These are phyloP conservation scores for Lachnellula arida DNA, from an alignment of 2,329 filamentous ascomycete genomes.

Conservation along the genomic window DNA sequence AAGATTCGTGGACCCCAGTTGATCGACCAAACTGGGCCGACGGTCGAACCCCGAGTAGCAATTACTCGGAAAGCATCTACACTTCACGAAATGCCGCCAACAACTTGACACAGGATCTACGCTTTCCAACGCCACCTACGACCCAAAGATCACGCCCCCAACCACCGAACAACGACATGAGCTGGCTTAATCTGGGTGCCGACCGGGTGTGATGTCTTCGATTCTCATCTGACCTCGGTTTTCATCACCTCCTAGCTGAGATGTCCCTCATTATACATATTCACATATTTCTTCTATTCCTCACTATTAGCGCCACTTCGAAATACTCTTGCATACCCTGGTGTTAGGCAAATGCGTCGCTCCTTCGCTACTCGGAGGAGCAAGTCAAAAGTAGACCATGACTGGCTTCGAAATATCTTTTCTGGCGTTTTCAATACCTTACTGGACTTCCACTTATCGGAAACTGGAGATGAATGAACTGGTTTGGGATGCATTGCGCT, in stretches of 20 bases:
- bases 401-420: constrained; percentile 1
- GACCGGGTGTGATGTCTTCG: constrained; percentile 20
- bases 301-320: neutral
- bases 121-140: constrained; percentile 17
- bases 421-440: constrained; percentile 2
- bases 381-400: neutral
- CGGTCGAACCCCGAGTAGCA: constrained; percentile 49
- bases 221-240: neutral
- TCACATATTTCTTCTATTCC: constrained; percentile 1
- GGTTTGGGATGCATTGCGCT: neutral
- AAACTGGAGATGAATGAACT: neutral
- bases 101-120: constrained; percentile 16
- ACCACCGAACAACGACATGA: constrained; percentile 59
- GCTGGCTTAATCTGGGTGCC: constrained; percentile 68
- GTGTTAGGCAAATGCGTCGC: neutral
- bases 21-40: constrained; percentile 42
- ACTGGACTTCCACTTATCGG: neutral
- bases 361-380: neutral
- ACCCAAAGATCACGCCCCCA: constrained; percentile 6
- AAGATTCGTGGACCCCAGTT: constrained; percentile 24
- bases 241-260: neutral
- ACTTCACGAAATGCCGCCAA: constrained; percentile 33
- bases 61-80: constrained; percentile 45
- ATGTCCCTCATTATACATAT: constrained; percentile 1
- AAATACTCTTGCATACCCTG: constrained; percentile 1